phyloP scores from a whole-genome alignment of 148 eudicot genomes.

The Drosera capensis region DNA sequence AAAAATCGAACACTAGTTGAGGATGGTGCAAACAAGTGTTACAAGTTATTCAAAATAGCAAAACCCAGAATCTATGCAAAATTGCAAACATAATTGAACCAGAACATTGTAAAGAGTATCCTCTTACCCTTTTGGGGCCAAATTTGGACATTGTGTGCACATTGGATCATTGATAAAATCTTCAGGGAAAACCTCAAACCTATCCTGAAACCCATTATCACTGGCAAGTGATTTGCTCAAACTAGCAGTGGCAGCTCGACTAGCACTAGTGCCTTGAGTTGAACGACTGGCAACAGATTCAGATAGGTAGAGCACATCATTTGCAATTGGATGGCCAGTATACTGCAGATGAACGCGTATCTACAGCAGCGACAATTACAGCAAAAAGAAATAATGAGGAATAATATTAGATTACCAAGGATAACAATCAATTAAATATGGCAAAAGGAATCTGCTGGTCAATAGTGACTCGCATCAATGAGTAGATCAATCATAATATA shows the following conservation, averaged over 20 bases:
- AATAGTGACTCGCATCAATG: no score
- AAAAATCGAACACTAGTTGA: no score
- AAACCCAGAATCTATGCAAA: no score
- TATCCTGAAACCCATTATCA: constrained; percentile 11
- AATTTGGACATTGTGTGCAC: constrained; percentile 93
- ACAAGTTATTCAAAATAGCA: no score
- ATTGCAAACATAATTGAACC: no score
- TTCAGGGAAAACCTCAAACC: constrained; percentile 18
- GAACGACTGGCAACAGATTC: constrained; percentile 31
- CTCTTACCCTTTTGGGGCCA: constrained; percentile 83
- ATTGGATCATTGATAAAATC: constrained; percentile 65
- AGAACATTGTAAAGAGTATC: neutral
- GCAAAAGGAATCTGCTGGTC: no score
- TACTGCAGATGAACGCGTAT: constrained; percentile 84
- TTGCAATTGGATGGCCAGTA: constrained; percentile 88
- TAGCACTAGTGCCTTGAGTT: constrained; percentile 38
- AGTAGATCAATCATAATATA: no score
- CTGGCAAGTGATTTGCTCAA: constrained; percentile 16
- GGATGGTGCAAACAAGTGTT: no score
- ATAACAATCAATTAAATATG: no score
- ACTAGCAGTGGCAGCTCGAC: constrained; percentile 43
- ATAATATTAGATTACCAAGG: no score
- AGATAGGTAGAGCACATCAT: constrained; percentile 67
- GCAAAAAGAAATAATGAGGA: no score
- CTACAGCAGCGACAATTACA: constrained; percentile 21